Conservation (phyloP, 2,329 filamentous ascomycete species). For the Zymoseptoria crescenta region DNA sequence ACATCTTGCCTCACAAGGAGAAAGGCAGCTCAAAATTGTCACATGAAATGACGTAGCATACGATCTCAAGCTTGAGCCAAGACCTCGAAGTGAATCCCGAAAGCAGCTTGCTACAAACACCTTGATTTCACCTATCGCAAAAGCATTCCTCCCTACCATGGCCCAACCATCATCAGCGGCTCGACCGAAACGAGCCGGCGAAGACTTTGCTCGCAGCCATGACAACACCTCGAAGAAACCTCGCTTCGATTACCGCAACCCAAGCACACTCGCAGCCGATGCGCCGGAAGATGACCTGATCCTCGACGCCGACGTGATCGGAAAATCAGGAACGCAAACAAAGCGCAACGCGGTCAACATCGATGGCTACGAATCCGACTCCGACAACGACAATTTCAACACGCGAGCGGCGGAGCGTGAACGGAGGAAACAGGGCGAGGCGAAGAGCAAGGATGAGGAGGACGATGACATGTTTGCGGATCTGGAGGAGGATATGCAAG, state of each 20-base stretch:
- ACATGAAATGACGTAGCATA: background rate
- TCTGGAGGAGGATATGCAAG: slow-evolving; percentile 47
- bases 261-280: slow-evolving; percentile 81
- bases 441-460: slow-evolving; percentile 50
- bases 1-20: background rate
- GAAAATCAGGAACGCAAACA: slow-evolving; percentile 59
- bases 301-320: slow-evolving; percentile 88
- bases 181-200: slow-evolving; percentile 74
- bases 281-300: slow-evolving; percentile 66
- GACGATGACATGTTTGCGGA: slow-evolving; percentile 79
- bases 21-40: background rate
- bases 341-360: slow-evolving; percentile 94
- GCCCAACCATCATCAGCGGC: slow-evolving; percentile 37
- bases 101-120: background rate
- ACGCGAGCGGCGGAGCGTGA: slow-evolving; percentile 47
- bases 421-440: slow-evolving; percentile 31
- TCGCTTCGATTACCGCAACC: slow-evolving; percentile 90
- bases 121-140: no score
- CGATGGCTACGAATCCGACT: slow-evolving; percentile 92
- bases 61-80: background rate
- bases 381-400: slow-evolving; percentile 84
- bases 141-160: background rate
- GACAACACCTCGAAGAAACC: slow-evolving; percentile 68
- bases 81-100: background rate
- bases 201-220: slow-evolving; percentile 70